A percentile compares a stretch with the other conserved stretches of the same genome.
phyloP scores from a whole-genome alignment of 768 basidiomycete species.

The Lentinula lateritia region DNA sequence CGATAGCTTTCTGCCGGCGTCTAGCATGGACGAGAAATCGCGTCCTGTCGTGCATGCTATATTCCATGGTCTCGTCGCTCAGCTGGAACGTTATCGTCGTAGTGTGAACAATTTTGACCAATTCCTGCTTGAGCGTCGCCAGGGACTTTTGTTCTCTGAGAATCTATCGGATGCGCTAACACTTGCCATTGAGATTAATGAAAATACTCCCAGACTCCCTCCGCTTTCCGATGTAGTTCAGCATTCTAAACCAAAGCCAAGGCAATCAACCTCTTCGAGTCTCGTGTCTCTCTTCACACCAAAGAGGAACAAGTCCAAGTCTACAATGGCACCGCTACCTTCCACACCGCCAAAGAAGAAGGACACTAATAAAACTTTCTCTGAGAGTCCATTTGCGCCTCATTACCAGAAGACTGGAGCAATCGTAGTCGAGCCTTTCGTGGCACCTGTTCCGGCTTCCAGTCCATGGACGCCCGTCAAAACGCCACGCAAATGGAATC shows the following conservation, averaged over 20 bases:
- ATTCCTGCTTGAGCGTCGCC: slow-evolving; percentile 78
- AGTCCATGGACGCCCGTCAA: slow-evolving; percentile 61
- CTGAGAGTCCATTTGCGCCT: slow-evolving; percentile 74
- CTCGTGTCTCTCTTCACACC: slow-evolving; percentile 79
- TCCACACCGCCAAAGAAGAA: slow-evolving; percentile 38
- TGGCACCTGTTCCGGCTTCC: slow-evolving; percentile 51
- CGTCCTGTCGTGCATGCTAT: slow-evolving; percentile 79
- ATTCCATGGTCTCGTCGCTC: slow-evolving; percentile 72
- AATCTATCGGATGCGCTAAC: slow-evolving; percentile 87
- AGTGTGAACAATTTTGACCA: slow-evolving; percentile 77
- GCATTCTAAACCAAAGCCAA: slow-evolving; percentile 43
- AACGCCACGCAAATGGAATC: slow-evolving; percentile 42
- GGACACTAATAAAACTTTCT: slow-evolving; percentile 31
- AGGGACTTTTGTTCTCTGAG: slow-evolving; percentile 87
- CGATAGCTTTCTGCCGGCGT: slow-evolving; percentile 54
- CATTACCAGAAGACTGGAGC: slow-evolving; percentile 80
- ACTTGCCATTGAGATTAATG: slow-evolving; percentile 58
- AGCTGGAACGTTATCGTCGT: slow-evolving; percentile 76
- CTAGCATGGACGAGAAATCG: slow-evolving; percentile 63
- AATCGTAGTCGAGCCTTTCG: slow-evolving; percentile 66
- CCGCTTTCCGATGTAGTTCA: slow-evolving; percentile 24
- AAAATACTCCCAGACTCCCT: slow-evolving; percentile 30
- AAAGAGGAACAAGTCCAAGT: slow-evolving; percentile 51
- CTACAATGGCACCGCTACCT: slow-evolving; percentile 27
- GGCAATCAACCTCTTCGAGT: slow-evolving; percentile 47